These are phyloP conservation scores for Smallanthus sonchifolius DNA, from an alignment of 129 eudicot species.

Conservation along the genomic window DNA sequence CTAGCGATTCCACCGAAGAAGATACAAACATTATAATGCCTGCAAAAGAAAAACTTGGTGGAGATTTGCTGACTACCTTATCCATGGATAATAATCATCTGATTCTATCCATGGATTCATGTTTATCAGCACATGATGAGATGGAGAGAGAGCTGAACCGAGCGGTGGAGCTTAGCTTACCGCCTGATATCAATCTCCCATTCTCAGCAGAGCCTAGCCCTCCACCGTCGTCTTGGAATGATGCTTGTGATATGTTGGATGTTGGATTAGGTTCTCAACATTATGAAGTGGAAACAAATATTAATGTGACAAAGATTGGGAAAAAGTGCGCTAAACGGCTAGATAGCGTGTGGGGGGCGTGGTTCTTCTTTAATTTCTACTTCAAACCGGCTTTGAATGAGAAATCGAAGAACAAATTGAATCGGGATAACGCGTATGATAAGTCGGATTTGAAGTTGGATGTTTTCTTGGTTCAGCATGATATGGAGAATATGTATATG, in stretches of 20 bases:
- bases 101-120: constrained; percentile 62
- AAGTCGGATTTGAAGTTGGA: constrained; percentile 62
- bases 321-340: constrained; percentile 62
- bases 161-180: constrained; percentile 36
- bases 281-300: constrained; percentile 53
- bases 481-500: constrained; percentile 78
- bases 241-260: constrained; percentile 52
- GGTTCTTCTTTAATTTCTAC: constrained; percentile 64
- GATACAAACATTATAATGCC: constrained; percentile 42
- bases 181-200: constrained; percentile 64
- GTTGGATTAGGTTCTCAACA: constrained; percentile 55
- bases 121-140: constrained; percentile 54
- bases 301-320: constrained; percentile 52
- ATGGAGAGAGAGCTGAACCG: constrained; percentile 55
- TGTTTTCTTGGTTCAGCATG: constrained; percentile 64
- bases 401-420: constrained; percentile 47
- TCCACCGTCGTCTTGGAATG: constrained; percentile 53
- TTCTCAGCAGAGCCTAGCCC: constrained; percentile 64
- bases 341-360: constrained; percentile 78
- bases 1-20: constrained; percentile 44
- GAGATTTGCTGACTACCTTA: constrained; percentile 50
- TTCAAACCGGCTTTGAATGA: constrained; percentile 25
- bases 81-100: constrained; percentile 60
- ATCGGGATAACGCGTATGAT: constrained; percentile 47
- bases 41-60: constrained; percentile 50